Percentiles rank a stretch among this genome's conserved stretches.
Conservation (phyloP, 2,329 filamentous ascomycete genomes). For the Arthroderma sp. region DNA sequence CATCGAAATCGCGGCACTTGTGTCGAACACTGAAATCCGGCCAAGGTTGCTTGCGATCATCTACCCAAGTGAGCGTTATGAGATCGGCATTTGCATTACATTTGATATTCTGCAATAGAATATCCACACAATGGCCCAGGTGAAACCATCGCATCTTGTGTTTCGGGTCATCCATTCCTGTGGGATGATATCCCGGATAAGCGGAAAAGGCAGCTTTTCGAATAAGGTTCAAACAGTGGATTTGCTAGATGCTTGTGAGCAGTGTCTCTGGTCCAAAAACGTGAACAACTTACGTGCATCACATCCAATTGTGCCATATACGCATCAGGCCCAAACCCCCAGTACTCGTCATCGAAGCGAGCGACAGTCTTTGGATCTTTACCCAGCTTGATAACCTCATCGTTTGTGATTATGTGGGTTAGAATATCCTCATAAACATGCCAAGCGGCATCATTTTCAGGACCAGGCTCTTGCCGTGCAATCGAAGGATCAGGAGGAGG, state of each 20-base stretch:
- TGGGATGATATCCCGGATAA: constrained; percentile 12
- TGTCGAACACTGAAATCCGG: background rate
- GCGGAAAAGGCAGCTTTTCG: constrained; percentile 14
- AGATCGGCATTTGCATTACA: background rate
- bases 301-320: constrained; percentile 25
- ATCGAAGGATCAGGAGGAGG: constrained; percentile 14
- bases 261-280: background rate
- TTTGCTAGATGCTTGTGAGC: constrained; percentile 1
- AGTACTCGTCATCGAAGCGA: constrained; percentile 13
- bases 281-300: constrained; percentile 19
- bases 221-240: constrained; percentile 27
- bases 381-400: constrained; percentile 17
- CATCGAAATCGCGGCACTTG: background rate
- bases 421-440: constrained; percentile 18
- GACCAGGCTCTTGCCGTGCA: constrained; percentile 20
- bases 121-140: background rate
- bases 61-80: background rate
- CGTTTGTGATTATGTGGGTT: constrained; percentile 13
- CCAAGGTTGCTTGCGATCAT: background rate
- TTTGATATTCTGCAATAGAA: background rate
- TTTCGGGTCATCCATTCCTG: background rate
- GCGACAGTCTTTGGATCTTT: constrained; percentile 19
- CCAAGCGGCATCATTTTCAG: constrained; percentile 18
- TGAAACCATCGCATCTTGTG: background rate
- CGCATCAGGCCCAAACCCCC: constrained; percentile 19